Percentiles rank a stretch among this genome's conserved stretches.
phyloP scores from a whole-genome alignment of 2,329 filamentous ascomycete species.

The Sphaerulina vaccinii region DNA sequence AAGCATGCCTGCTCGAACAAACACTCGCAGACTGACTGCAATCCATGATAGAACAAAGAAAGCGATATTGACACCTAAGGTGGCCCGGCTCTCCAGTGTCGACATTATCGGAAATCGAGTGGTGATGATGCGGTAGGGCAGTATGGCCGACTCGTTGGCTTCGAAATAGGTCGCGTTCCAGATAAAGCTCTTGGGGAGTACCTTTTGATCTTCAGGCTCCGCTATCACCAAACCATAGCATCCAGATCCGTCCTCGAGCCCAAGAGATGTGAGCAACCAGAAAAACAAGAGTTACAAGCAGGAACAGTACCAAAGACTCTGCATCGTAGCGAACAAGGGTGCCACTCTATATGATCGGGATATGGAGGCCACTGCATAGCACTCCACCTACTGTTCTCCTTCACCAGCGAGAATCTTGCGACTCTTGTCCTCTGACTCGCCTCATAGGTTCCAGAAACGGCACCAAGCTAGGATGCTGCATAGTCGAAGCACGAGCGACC shows the following conservation, averaged over 20 bases:
- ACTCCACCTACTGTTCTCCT: conserved; percentile 4
- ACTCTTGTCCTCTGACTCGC: conserved; percentile 6
- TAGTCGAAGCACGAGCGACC: neutral
- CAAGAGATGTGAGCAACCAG: neutral
- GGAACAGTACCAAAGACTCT: conserved; percentile 4
- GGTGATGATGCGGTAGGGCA: neutral
- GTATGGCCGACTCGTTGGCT: neutral
- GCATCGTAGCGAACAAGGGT: neutral
- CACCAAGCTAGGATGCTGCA: conserved; percentile 3
- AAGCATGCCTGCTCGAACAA: conserved; percentile 40
- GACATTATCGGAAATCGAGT: conserved; percentile 1
- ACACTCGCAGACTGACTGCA: conserved; percentile 40
- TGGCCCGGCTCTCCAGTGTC: conserved; percentile 18
- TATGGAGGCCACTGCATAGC: neutral
- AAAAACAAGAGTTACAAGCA: neutral
- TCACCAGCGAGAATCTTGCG: conserved; percentile 1
- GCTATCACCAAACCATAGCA: neutral
- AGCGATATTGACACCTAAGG: conserved; percentile 28
- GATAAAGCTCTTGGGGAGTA: neutral
- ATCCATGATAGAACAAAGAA: conserved; percentile 43
- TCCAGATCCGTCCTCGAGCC: neutral
- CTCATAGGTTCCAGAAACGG: conserved; percentile 4
- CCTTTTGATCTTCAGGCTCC: neutral
- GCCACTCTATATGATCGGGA: conserved; percentile 5
- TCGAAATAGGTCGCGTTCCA: neutral